phyloP scores from a whole-genome alignment of 139 green algal genomes.

The Auxenochlorella protothecoides region DNA sequence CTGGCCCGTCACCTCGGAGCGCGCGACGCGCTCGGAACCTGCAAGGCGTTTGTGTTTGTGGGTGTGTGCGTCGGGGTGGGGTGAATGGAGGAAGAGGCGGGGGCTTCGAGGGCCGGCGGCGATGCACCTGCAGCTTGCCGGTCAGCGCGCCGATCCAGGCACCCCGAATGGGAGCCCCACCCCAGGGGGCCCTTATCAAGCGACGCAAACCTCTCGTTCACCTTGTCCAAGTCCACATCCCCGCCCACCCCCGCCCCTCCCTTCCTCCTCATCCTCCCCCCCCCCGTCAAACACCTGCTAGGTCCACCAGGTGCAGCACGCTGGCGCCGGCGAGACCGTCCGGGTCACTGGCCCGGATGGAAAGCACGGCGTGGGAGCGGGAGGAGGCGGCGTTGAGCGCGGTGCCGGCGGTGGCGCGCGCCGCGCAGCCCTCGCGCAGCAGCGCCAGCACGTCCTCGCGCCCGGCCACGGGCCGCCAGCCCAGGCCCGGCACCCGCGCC shows the following conservation, averaged over 20 bases:
- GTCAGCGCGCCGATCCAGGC: too few relatives aligned
- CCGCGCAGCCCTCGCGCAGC: conserved; percentile 14
- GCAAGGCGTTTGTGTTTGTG: neutral
- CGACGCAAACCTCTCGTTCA: too few relatives aligned
- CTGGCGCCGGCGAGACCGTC: conserved; percentile 1
- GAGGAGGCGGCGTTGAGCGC: conserved; percentile 28
- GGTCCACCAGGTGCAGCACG: conserved; percentile 65
- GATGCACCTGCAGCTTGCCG: too few relatives aligned
- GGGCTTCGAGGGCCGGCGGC: neutral
- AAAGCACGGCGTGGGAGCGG: conserved; percentile 29
- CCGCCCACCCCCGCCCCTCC: too few relatives aligned
- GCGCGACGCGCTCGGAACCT: conserved; percentile 41
- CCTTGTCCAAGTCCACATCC: too few relatives aligned
- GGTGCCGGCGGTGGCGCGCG: conserved; percentile 22
- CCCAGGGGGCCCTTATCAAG: too few relatives aligned
- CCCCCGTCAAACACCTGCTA: conserved; percentile 40
- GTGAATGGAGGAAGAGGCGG: neutral
- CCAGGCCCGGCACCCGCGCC: conserved; percentile 25
- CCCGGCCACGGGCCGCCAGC: conserved; percentile 17
- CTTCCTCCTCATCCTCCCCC: too few relatives aligned
- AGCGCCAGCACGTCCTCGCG: conserved; percentile 17
- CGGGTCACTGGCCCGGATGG: conserved; percentile 9
- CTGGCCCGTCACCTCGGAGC: conserved; percentile 36
- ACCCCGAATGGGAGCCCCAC: too few relatives aligned
- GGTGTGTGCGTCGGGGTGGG: conserved; percentile 6